Evolutionary conservation across 2,329 filamentous ascomycete genomes (phyloP), one percentile per base, ranked within the genome.

Genomic region (Cladosporium sp.): DNA sequence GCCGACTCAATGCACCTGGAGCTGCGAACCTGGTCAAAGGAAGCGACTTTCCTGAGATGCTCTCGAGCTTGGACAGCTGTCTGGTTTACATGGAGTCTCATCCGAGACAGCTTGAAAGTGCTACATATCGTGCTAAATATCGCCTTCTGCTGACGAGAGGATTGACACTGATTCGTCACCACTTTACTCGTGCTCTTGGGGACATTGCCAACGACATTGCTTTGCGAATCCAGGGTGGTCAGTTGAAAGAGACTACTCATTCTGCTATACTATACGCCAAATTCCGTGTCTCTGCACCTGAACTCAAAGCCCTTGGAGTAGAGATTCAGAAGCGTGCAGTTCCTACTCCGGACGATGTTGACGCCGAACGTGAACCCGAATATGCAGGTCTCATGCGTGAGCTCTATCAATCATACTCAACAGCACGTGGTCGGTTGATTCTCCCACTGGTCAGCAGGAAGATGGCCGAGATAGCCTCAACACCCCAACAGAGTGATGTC

Each of bases 41-140:
- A 57, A 86, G 88, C 51, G 88, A 89, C 44, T 97, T 97, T 68
- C 86, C 88, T 2, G 90, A 96, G 54, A 95, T 97, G 80, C 77
- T 99, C 49, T 82, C 84, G 47, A 93, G 91, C 61, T 78, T 99
- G 50, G 92, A 97, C 73, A 85, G 90, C 54, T 99, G 93, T 71
- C 84, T 99, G 64, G 87, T 87, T 28, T 97, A 97, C 70, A 97
- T 97, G 91, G 83, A 89, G 60, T 80, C 84, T 53, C 90, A 97
- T 76, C 83, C 89, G 8, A 85, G 84, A 7, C 96, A 97, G 70
- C 89, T 90, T 61, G 93, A 97, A 72, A 87, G 92, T 2, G 87
- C 91, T 61, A 85, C 88, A 1, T 97, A 97, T 71, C 83, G 92
- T 42, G 91, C 93, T 6, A 85, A 91, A 59, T 97, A 97, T 71